Evolutionary conservation across 139 green algal genomes (phyloP).

Genomic region (Picochlorum sp.): DNA sequence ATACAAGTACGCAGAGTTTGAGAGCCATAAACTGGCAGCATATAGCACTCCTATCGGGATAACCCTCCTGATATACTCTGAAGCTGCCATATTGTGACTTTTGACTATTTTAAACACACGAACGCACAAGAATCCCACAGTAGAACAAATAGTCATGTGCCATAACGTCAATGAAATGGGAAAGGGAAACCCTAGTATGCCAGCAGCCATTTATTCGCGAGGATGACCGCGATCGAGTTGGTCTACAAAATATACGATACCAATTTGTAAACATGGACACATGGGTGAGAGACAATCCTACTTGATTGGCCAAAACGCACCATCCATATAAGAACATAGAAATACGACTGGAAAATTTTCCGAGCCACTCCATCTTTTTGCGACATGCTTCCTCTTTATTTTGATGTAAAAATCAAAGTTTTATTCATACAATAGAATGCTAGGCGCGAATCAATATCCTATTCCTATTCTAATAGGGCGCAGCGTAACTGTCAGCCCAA

Average conservation of each 20-base stretch:
- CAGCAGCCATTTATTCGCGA: constrained; percentile 95
- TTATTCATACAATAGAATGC: too few relatives aligned
- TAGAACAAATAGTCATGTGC: constrained; percentile 87
- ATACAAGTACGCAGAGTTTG: constrained; percentile 95
- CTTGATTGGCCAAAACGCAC: neutral
- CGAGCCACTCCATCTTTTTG: neutral
- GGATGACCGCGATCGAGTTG: constrained; percentile 56
- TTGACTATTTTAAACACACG: constrained; percentile 58
- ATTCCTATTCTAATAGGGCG: too few relatives aligned
- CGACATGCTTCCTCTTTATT: neutral
- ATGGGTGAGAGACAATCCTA: constrained; percentile 1
- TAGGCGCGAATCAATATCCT: too few relatives aligned
- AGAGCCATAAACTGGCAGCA: constrained; percentile 85
- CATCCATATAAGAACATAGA: constrained; percentile 30
- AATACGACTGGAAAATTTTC: constrained; percentile 20
- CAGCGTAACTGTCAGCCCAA: too few relatives aligned
- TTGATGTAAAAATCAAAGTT: too few relatives aligned
- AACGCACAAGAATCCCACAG: constrained; percentile 47
- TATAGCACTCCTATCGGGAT: constrained; percentile 89
- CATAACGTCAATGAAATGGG: constrained; percentile 73
- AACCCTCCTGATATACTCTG: constrained; percentile 62
- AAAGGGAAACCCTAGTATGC: constrained; percentile 83
- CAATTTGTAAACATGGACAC: constrained; percentile 18
- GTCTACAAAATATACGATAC: neutral
- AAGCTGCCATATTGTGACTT: constrained; percentile 56